Evolutionary conservation across 306 rosid genomes (phyloP).

Genomic region (Senna siamea): DNA sequence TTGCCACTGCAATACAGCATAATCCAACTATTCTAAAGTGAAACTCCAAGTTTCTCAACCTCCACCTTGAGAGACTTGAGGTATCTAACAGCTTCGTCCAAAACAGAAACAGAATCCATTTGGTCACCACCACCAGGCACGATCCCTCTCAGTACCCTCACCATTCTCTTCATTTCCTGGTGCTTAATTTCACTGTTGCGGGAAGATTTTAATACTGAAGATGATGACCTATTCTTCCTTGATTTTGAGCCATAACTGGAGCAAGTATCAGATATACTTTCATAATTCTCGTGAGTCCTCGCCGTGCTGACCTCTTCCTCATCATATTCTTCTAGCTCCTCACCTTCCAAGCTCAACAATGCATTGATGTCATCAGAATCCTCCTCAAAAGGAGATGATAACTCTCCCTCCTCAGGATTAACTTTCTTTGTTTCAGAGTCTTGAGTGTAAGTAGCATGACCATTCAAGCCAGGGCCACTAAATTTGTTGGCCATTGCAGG

Average conservation of each 20-base stretch:
- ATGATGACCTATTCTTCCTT: constrained; percentile 53
- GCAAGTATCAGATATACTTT: constrained; percentile 62
- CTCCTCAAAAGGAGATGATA: constrained; percentile 67
- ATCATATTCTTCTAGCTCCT: constrained; percentile 67
- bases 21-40: constrained; percentile 44
- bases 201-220: constrained; percentile 51
- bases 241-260: constrained; percentile 65
- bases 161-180: constrained; percentile 80
- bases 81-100: constrained; percentile 91
- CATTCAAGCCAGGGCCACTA: constrained; percentile 55
- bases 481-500: constrained; percentile 78
- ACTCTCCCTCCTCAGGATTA: constrained; percentile 52
- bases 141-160: constrained; percentile 69
- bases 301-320: constrained; percentile 94
- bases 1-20: neutral
- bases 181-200: constrained; percentile 58
- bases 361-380: constrained; percentile 87
- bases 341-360: constrained; percentile 80
- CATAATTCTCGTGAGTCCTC: constrained; percentile 65
- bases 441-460: constrained; percentile 51
- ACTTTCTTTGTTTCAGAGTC: constrained; percentile 49
- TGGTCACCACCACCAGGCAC: constrained; percentile 84
- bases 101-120: constrained; percentile 69
- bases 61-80: constrained; percentile 92
- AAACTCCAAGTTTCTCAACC: constrained; percentile 71